Base-by-base conservation (phyloP, 352 stramenopile species). In the Globisporangium emineosum region DNA sequence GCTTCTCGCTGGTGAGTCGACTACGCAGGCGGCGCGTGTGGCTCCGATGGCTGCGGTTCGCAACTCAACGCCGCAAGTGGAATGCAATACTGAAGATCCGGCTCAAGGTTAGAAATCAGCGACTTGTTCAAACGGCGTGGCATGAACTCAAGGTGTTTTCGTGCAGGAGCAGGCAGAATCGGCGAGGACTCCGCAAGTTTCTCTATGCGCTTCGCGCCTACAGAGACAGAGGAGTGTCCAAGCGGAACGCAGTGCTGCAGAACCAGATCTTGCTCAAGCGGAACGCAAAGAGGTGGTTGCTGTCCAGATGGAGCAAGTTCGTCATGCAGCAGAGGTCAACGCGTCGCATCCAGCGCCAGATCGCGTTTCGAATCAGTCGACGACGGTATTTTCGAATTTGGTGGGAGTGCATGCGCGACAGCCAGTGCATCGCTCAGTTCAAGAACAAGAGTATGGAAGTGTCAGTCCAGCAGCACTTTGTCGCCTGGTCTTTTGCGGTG, bases 21-120 rank as follows among this genome's bases (percentile, higher is more conserved):
- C 62, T 80, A 29, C 66, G 56, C n/a, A 64, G 64, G 32, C 57
- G 63, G 27, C 67, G 67, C 30, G 50, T 73, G 51, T 83, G 72
- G 75, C 30, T 52, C 4, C 67, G 70, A 15, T 83, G 72, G 75
- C 21, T 49, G 13, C 29, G 37, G 15, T 80, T 77, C 5, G 30
- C 51, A 15, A 1, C 30, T 13, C 49, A 27, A 17, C 42, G 42
- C 3, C 2, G 23, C 1, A 13, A 49, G 19, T 25, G n/a, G 21
- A 43, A 33, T 19, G 17, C 8, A 2, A n/a, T 69, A 1, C 17
- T 47, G 19, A 21, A n/a, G 5, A 37, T 33, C 25, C 56, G 40
- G n/a, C 12, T 19, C 1, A 19, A 42, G 52, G 30, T 55, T 5
- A 55, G 27, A 19, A 35, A 27, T 17, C 19, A 25, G 8, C n/a